Percentiles rank a stretch among this genome's conserved stretches.
Evolutionary conservation across 140 eudicot genomes (phyloP).

Genomic region (Cichorium intybus): DNA sequence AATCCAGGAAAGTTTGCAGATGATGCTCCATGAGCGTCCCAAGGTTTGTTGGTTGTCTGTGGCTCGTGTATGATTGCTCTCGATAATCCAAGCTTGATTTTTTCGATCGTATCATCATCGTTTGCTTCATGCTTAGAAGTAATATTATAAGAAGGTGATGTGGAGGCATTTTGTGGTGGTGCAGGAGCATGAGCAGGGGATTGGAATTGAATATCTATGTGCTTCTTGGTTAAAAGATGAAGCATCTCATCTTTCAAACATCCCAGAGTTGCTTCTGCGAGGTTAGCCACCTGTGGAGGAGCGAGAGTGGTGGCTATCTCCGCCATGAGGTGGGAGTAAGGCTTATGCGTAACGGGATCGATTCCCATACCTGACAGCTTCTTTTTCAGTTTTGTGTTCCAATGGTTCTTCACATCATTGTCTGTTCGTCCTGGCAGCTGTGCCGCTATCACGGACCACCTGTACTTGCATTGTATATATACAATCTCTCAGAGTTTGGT

Average conservation of each 20-base stretch:
- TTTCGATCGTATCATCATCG: slow-evolving; percentile 66
- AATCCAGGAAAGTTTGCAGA: slow-evolving; percentile 45
- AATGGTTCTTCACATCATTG: slow-evolving; percentile 91
- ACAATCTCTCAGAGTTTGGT: not conserved
- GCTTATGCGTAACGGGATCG: slow-evolving; percentile 94
- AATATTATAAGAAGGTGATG: slow-evolving; percentile 20
- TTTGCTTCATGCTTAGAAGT: slow-evolving; percentile 41
- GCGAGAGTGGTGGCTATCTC: slow-evolving; percentile 88
- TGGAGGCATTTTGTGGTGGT: slow-evolving; percentile 7
- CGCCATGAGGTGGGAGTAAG: slow-evolving; percentile 90
- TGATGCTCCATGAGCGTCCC: slow-evolving; percentile 45
- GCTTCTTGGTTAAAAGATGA: slow-evolving; percentile 80
- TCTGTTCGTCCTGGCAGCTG: slow-evolving; percentile 97
- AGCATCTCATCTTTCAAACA: slow-evolving; percentile 98
- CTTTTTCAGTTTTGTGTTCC: slow-evolving; percentile 96
- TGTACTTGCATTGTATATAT: slow-evolving; percentile 14
- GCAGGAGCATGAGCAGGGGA: slow-evolving; percentile 28
- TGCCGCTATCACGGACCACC: slow-evolving; percentile 95
- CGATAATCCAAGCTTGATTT: slow-evolving; percentile 65
- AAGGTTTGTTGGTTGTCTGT: slow-evolving; percentile 41
- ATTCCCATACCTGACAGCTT: slow-evolving; percentile 98
- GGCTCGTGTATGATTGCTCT: slow-evolving; percentile 70
- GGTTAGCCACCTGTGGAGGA: slow-evolving; percentile 91
- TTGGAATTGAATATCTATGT: slow-evolving; percentile 72
- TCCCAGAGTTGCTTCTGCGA: slow-evolving; percentile 96